phyloP scores from a whole-genome alignment of 2,329 filamentous ascomycete genomes.

The Aureobasidium leucospermi region DNA sequence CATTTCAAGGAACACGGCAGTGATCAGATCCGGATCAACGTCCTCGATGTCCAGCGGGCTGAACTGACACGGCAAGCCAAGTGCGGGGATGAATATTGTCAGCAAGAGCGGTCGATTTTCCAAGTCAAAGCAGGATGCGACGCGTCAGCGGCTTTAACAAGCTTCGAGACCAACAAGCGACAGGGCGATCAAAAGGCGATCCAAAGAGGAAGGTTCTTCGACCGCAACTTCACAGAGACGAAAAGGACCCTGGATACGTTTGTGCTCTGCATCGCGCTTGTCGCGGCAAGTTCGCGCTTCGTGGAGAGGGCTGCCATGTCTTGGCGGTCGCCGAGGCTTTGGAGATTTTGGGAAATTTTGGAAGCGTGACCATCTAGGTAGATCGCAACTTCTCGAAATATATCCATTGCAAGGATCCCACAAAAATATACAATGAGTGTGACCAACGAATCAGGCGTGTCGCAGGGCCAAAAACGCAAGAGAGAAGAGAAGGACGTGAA shows the following conservation, averaged over 20 bases:
- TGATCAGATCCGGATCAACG: not conserved
- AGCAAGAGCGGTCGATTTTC: not conserved
- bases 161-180: not conserved
- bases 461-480: conserved; percentile 14
- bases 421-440: not conserved
- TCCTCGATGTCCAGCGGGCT: not conserved
- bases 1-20: not conserved
- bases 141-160: not conserved
- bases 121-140: not conserved
- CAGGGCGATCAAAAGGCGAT: not conserved
- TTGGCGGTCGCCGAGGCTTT: not conserved
- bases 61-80: not conserved
- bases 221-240: not conserved
- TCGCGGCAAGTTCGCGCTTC: no score
- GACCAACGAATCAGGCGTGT: not conserved
- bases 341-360: not conserved
- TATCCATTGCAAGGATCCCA: not conserved
- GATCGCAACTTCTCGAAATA: not conserved
- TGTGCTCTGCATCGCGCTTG: not conserved
- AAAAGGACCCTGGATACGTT: not conserved
- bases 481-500: conserved; percentile 4
- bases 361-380: conserved; percentile 2
- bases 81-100: not conserved
- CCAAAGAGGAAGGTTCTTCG: not conserved
- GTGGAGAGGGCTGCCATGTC: not conserved